Conservation (phyloP, 352 stramenopile genomes). For the Pythium brassicae region DNA sequence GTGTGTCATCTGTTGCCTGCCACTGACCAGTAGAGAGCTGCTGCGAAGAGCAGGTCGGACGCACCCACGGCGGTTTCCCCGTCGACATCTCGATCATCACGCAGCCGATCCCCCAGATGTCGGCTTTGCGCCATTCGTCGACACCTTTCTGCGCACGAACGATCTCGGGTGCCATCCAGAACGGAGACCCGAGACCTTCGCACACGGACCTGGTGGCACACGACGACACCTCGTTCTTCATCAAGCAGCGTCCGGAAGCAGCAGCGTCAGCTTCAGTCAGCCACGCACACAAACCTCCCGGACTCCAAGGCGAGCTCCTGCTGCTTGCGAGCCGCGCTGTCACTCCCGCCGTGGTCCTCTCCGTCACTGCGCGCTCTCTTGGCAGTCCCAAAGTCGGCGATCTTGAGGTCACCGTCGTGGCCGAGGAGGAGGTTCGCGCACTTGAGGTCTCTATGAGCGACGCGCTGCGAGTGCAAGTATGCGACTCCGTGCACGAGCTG, state of each 20-base stretch:
- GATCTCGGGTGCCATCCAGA: conserved; percentile 96
- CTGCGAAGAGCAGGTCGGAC: not conserved
- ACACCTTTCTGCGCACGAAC: conserved; percentile 72
- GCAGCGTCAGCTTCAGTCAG: conserved; percentile 2
- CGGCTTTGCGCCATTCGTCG: conserved; percentile 82
- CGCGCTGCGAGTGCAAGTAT: conserved; percentile 65
- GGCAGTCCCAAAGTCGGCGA: conserved; percentile 84
- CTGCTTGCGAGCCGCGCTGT: not conserved
- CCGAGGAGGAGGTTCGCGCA: conserved; percentile 81
- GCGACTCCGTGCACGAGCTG: conserved; percentile 59
- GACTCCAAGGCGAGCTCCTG: conserved; percentile 5
- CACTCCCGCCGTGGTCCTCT: too few species aligned
- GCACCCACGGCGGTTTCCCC: conserved; percentile 79
- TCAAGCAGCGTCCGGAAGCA: not conserved
- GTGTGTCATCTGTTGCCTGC: too few species aligned
- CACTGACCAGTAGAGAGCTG: not conserved
- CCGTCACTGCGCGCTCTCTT: conserved; percentile 24
- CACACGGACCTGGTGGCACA: conserved; percentile 42
- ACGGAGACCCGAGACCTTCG: conserved; percentile 86
- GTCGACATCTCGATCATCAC: conserved; percentile 89
- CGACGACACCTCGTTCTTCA: not conserved
- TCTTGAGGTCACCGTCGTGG: conserved; percentile 63
- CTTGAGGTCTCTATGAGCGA: conserved; percentile 88
- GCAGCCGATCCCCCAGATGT: conserved; percentile 90
- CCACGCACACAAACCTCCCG: conserved; percentile 6